Conservation (phyloP, 2,329 filamentous ascomycete genomes). For the Ambrosiella xylebori region DNA sequence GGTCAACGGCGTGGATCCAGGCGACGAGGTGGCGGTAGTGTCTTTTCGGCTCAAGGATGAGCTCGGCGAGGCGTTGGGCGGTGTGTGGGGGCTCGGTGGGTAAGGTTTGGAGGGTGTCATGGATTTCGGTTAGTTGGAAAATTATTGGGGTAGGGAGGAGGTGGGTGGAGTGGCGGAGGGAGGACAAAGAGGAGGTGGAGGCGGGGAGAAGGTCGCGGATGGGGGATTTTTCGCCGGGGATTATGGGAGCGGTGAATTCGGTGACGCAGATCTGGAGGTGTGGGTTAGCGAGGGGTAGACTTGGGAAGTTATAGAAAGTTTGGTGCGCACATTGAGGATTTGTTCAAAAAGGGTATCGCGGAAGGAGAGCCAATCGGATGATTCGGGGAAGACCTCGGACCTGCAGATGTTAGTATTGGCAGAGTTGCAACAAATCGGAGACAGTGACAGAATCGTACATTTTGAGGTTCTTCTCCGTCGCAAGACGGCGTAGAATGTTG, state of each 20-base stretch:
- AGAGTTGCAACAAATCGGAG: background rate
- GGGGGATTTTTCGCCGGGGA: slow-evolving; percentile 7
- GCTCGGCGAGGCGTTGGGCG: slow-evolving; percentile 77
- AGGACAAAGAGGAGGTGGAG: slow-evolving; percentile 17
- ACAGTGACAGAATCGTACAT: background rate
- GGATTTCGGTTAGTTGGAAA: slow-evolving; percentile 44
- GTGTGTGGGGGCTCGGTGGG: slow-evolving; percentile 68
- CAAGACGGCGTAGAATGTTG: slow-evolving; percentile 4
- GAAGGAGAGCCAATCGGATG: slow-evolving; percentile 6
- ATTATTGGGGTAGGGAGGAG: slow-evolving; percentile 46
- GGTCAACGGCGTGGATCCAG: slow-evolving; percentile 80
- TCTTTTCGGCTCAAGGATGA: slow-evolving; percentile 55
- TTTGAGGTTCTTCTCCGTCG: background rate
- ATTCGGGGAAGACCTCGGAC: background rate
- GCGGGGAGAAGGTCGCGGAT: slow-evolving; percentile 6
- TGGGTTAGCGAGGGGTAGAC: background rate
- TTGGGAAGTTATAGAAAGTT: background rate
- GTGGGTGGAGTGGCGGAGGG: slow-evolving; percentile 20
- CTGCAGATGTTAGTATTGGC: background rate
- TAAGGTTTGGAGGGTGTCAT: slow-evolving; percentile 50
- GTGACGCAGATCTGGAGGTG: slow-evolving; percentile 4
- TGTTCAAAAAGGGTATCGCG: slow-evolving; percentile 11
- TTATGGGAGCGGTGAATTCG: slow-evolving; percentile 5
- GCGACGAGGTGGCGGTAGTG: slow-evolving; percentile 71
- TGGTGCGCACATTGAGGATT: slow-evolving; percentile 5